Evolutionary conservation across 331 rosid genomes (phyloP), one percentile per base, ranked within the genome.

Genomic region (Telfairia occidentalis): DNA sequence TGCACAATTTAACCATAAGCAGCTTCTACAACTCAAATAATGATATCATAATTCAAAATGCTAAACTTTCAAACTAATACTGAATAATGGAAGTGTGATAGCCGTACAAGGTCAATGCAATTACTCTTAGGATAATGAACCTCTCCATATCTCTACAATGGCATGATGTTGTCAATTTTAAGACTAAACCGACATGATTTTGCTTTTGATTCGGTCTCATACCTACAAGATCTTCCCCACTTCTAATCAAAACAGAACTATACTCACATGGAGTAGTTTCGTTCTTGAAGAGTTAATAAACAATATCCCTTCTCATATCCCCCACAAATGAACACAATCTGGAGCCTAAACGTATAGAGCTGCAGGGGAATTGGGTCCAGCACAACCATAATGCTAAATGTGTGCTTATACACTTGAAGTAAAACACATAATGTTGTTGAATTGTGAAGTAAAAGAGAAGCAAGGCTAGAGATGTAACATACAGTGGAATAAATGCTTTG

Each of bases 401-500:
- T 23, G 35, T 11, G 53, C 30, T 67, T 40, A 42, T 11, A 67
- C 35, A 67, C 73, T 42, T 38, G 11, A 9, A 21, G 37, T 1
- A 67, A 43, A 70, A 5, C 32, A 45, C 24, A 26, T 70, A 45
- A 70, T 8, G 26, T 64, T 35, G 9, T 1, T 1, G 71, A 61
- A 32, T 42, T 35, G n/a, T 19, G 16, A 64, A 64, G 30, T 32
- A 32, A 32, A 61, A 67, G 71, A 18, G 18, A 60, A 15, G 16
- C 42, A 60, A 29, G 2, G 32, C 37, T 2, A 13, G 38, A 28
- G 65, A 58, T 26, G 65, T 5, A 58, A 67, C 89, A 67, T 84
- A 95, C 99, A 95, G 85, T 91, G 99, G 80, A 95, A 95, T 29
- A 95, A 87, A 87, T 95, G 99, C 85, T 95, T 95, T 3, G 99